phyloP scores from a whole-genome alignment of 768 basidiomycete genomes.

The Lentinula detonsa region DNA sequence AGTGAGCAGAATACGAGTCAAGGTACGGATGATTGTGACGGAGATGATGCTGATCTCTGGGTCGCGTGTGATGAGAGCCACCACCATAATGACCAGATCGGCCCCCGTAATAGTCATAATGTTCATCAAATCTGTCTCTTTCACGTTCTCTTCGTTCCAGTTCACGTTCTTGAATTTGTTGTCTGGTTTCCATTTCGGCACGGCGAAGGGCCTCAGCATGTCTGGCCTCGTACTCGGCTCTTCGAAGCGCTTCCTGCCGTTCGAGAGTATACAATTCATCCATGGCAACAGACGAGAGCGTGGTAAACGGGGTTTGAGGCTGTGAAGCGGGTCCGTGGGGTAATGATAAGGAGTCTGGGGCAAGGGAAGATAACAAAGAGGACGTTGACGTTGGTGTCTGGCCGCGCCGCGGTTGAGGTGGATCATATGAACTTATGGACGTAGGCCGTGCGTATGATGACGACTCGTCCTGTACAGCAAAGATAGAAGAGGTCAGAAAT shows the following conservation, averaged over 20 bases:
- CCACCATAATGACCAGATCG: background rate
- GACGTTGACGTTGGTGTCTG: slow-evolving; percentile 16
- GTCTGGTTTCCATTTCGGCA: slow-evolving; percentile 61
- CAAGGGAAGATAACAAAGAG: slow-evolving; percentile 12
- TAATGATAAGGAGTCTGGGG: slow-evolving; percentile 12
- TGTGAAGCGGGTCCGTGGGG: background rate
- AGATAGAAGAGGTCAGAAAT: background rate
- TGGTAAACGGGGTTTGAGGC: slow-evolving; percentile 41
- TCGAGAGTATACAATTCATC: slow-evolving; percentile 90
- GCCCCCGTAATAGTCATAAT: background rate
- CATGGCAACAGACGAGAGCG: slow-evolving; percentile 72
- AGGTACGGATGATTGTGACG: background rate
- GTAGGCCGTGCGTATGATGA: slow-evolving; percentile 53
- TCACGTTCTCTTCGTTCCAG: background rate
- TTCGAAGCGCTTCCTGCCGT: slow-evolving; percentile 72
- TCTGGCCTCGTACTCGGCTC: slow-evolving; percentile 82
- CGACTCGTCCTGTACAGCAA: slow-evolving; percentile 29
- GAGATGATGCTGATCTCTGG: background rate
- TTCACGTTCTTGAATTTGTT: background rate
- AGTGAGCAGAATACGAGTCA: background rate
- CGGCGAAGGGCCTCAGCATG: slow-evolving; percentile 63
- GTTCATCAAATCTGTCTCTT: background rate
- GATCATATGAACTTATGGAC: slow-evolving; percentile 38
- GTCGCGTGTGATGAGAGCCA: background rate
- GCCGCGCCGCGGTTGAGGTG: slow-evolving; percentile 28